Percentiles rank a stretch among this genome's conserved stretches.
phyloP scores from a whole-genome alignment of 805 yeast genomes.

The Teunomyces barrocoloradensis region DNA sequence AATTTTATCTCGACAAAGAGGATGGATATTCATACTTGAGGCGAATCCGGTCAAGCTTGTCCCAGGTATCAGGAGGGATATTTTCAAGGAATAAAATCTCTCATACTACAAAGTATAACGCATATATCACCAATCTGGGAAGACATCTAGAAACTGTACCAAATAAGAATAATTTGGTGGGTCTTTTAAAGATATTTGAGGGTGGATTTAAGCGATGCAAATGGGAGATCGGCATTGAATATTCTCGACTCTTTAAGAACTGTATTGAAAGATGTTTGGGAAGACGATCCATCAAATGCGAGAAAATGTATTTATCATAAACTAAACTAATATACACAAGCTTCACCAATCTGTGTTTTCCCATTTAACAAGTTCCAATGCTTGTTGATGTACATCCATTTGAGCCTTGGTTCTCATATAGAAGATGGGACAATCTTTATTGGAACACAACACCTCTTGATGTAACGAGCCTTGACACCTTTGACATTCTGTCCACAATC shows the following conservation, averaged over 20 bases:
- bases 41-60: conserved; percentile 46
- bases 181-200: conserved; percentile 49
- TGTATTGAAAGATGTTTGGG: conserved; percentile 58
- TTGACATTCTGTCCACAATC: conserved; percentile 98
- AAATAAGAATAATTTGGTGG: conserved; percentile 51
- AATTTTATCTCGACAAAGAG: conserved; percentile 37
- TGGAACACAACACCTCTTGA: conserved; percentile 92
- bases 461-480: conserved; percentile 95
- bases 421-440: conserved; percentile 95
- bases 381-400: conserved; percentile 61
- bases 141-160: conserved; percentile 35
- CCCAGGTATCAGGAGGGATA: conserved; percentile 25
- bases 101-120: conserved; percentile 38
- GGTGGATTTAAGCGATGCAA: conserved; percentile 33
- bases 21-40: conserved; percentile 50
- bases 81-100: conserved; percentile 6
- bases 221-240: conserved; percentile 60
- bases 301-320: conserved; percentile 44
- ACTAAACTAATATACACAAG: conserved; percentile 1
- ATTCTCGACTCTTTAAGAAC: conserved; percentile 49
- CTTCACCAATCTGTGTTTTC: conserved; percentile 56
- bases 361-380: conserved; percentile 62
- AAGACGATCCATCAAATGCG: conserved; percentile 42
- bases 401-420: conserved; percentile 92
- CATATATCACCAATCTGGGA: conserved; percentile 41